These are phyloP conservation scores for Exserohilum rostratum DNA, from an alignment of 2,329 filamentous ascomycete genomes.

Conservation along the genomic window DNA sequence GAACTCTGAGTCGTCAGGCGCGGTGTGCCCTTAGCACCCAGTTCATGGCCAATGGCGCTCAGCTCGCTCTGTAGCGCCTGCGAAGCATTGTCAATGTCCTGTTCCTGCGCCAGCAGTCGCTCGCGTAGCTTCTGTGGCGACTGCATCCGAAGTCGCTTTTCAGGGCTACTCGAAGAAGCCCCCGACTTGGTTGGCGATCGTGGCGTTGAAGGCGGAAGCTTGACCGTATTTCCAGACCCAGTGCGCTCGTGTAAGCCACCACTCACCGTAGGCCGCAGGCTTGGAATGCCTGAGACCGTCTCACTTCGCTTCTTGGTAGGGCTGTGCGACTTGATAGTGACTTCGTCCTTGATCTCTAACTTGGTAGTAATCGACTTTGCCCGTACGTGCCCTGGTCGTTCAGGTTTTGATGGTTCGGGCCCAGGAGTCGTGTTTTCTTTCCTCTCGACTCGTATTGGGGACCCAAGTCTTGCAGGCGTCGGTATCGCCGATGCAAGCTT, in stretches of 20 bases:
- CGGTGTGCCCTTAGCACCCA: conserved; percentile 57
- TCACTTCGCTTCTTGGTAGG: conserved; percentile 54
- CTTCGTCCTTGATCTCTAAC: conserved; percentile 39
- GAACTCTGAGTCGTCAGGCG: conserved; percentile 43
- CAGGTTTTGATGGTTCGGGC: conserved; percentile 15
- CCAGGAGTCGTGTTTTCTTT: conserved; percentile 45
- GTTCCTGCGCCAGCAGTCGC: conserved; percentile 81
- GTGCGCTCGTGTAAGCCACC: conserved; percentile 58
- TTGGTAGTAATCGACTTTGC: conserved; percentile 31
- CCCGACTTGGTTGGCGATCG: conserved; percentile 39
- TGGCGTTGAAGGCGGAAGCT: conserved; percentile 59
- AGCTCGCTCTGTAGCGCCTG: conserved; percentile 75
- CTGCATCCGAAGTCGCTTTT: conserved; percentile 57
- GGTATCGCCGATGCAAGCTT: conserved; percentile 50
- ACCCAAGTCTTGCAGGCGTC: conserved; percentile 50
- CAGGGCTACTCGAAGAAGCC: conserved; percentile 23
- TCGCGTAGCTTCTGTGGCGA: conserved; percentile 74
- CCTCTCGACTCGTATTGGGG: conserved; percentile 50
- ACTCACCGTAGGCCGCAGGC: conserved; percentile 49
- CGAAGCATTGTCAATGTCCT: conserved; percentile 72
- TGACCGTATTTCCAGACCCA: conserved; percentile 60
- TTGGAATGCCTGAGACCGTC: conserved; percentile 58
- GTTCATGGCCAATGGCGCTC: conserved; percentile 78
- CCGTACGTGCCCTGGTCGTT: conserved; percentile 26
- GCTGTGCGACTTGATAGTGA: conserved; percentile 47